Evolutionary conservation across 139 green algal genomes (phyloP).

Genomic region (Chlamydomonas schloesseri): DNA sequence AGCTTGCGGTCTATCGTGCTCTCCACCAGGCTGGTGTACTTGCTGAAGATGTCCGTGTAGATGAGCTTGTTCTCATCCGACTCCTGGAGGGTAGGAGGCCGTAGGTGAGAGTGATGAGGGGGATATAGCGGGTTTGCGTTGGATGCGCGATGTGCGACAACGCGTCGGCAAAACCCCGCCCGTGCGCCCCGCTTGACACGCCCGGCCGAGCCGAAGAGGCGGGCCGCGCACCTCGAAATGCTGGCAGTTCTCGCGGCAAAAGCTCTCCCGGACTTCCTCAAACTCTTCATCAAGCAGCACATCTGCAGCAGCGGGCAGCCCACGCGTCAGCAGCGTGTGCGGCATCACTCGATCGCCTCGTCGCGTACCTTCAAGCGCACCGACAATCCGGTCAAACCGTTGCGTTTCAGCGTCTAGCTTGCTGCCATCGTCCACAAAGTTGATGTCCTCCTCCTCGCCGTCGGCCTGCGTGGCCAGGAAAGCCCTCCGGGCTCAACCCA

Average conservation of each 20-base stretch:
- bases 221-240: constrained; percentile 62
- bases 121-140: too few species aligned
- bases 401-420: constrained; percentile 41
- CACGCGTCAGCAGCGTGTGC: not conserved
- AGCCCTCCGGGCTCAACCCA: too few species aligned
- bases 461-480: not conserved
- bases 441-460: constrained; percentile 57
- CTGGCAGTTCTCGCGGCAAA: constrained; percentile 57
- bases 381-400: constrained; percentile 56
- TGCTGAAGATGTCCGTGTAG: constrained; percentile 52
- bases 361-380: constrained; percentile 48
- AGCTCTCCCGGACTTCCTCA: constrained; percentile 49
- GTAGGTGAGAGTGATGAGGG: too few species aligned
- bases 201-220: not conserved
- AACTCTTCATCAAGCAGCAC: constrained; percentile 63
- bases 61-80: constrained; percentile 66
- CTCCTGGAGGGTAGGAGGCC: constrained; percentile 47
- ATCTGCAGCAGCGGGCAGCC: constrained; percentile 31
- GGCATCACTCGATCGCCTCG: not conserved
- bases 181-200: too few species aligned
- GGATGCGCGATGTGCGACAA: too few species aligned
- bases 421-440: constrained; percentile 58
- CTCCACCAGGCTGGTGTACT: constrained; percentile 60
- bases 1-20: constrained; percentile 47
- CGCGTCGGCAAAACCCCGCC: too few species aligned